These are phyloP conservation scores for Hyphopichia pseudoburtonii DNA, from an alignment of 1,139 yeast genomes.

Conservation along the genomic window DNA sequence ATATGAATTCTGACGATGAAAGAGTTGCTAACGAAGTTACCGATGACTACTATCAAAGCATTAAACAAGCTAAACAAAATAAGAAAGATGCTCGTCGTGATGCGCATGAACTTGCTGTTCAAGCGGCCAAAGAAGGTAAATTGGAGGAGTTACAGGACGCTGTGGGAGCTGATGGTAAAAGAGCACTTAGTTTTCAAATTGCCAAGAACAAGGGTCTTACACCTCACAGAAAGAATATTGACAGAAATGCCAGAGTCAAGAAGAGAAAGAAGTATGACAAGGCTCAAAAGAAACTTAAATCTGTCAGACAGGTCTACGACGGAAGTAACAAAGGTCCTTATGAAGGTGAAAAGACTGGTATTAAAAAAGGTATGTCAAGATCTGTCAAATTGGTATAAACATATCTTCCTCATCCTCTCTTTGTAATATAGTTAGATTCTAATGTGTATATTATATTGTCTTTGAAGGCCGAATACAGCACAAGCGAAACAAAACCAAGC, in stretches of 20 bases:
- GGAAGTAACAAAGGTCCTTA: slow-evolving; percentile 75
- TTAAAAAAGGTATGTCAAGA: slow-evolving; percentile 85
- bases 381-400: slow-evolving; percentile 74
- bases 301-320: slow-evolving; percentile 85
- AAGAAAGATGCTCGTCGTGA: slow-evolving; percentile 55
- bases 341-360: slow-evolving; percentile 96
- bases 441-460: neutral
- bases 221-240: slow-evolving; percentile 87
- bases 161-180: slow-evolving; percentile 77
- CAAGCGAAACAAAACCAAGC: no score
- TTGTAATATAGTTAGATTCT: neutral
- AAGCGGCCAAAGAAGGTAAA: slow-evolving; percentile 85
- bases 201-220: slow-evolving; percentile 94
- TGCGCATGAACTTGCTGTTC: slow-evolving; percentile 71
- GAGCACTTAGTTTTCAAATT: slow-evolving; percentile 93
- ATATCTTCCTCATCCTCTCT: no score
- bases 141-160: slow-evolving; percentile 68
- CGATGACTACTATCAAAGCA: slow-evolving; percentile 46
- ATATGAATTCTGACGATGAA: slow-evolving; percentile 51
- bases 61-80: slow-evolving; percentile 48
- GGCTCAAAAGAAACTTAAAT: slow-evolving; percentile 91
- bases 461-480: no score
- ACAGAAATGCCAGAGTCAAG: slow-evolving; percentile 94
- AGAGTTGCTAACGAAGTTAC: slow-evolving; percentile 37
- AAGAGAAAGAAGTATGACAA: slow-evolving; percentile 96